Evolutionary conservation across 2,329 filamentous ascomycete genomes (phyloP), one percentile per base, ranked within the genome.

Genomic region (Cladosporium sp.): DNA sequence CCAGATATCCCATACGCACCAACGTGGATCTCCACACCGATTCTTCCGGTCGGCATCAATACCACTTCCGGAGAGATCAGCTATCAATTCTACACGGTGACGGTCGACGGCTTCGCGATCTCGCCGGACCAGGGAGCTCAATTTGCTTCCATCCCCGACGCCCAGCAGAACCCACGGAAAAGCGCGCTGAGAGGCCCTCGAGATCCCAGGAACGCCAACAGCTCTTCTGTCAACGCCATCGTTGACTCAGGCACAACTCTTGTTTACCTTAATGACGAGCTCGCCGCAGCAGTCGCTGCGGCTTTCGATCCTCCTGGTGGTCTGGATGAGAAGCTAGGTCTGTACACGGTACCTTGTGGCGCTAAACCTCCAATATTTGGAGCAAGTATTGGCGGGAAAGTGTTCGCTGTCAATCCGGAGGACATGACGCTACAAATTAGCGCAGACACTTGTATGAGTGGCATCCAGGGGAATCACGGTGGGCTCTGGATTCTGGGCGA

Each of bases 241-340:
- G 65, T 80, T 22, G 78, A 81, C 64, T 75, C 71, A 1, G 77
- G 76, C 4, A 78, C 75, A 3, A 68, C 66, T 0, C 64, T 75
- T 15, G 74, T 74, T 58, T 75, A 77, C 61, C 63, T 77, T 7
- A 75, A 77, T 0, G 60, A 70, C 9, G 59, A 61, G 8, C 64
- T 79, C 10, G 73, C 73, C 2, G 58, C 65, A 8, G 63, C 62
- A 3, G 65, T 79, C 36, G 77, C 78, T 42, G 65, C 64, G 1
- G 67, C 71, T 0, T 81, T 80, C 64, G 53, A 59, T 5, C 78
- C 78, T 0, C 70, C 77, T 1, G 78, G 73, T 0, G 45, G n/a
- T 17, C 24, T 44, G n/a, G 22, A 47, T 22, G 35, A 48, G 5
- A 19, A n/a, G 4, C 35, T 50, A 2, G 17, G 19, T 1, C 22